These are phyloP conservation scores for Alternaria metachromatica DNA, from an alignment of 2,329 filamentous ascomycete species.

Conservation along the genomic window DNA sequence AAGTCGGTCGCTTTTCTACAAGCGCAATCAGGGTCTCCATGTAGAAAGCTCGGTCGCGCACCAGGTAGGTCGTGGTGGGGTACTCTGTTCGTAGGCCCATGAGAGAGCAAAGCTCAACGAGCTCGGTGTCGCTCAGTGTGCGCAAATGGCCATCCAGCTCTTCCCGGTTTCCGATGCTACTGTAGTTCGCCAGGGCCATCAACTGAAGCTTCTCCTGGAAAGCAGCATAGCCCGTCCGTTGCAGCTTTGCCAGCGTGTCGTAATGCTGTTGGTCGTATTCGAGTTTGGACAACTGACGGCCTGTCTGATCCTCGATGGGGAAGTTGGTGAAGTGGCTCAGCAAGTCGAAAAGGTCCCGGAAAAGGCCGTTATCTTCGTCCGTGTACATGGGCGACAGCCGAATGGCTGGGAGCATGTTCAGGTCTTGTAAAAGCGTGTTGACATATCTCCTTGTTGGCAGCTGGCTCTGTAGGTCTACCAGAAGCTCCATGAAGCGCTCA, in stretches of 20 bases:
- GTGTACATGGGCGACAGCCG: constrained; percentile 79
- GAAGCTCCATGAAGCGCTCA: constrained; percentile 89
- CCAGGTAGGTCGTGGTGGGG: constrained; percentile 71
- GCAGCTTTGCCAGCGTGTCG: constrained; percentile 75
- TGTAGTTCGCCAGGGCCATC: constrained; percentile 89
- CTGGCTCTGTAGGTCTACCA: constrained; percentile 91
- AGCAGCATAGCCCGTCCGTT: constrained; percentile 74
- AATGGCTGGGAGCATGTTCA: constrained; percentile 81
- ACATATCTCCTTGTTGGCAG: constrained; percentile 92
- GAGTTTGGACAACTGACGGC: constrained; percentile 72
- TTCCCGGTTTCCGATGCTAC: constrained; percentile 78
- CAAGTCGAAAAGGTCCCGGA: constrained; percentile 82
- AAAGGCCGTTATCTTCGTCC: constrained; percentile 73
- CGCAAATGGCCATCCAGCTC: constrained; percentile 81
- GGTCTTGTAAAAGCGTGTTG: constrained; percentile 83
- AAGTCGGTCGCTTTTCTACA: constrained; percentile 80
- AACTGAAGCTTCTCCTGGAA: constrained; percentile 93
- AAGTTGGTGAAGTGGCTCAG: constrained; percentile 88
- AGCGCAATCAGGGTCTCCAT: constrained; percentile 75
- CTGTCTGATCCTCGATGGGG: constrained; percentile 88
- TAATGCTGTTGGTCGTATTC: constrained; percentile 85
- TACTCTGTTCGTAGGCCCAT: constrained; percentile 85
- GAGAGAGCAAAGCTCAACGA: constrained; percentile 70
- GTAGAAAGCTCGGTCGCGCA: constrained; percentile 68
- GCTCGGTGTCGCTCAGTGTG: constrained; percentile 74